Conservation (phyloP, 2,329 filamentous ascomycete species). For the Rutstroemia sp. region DNA sequence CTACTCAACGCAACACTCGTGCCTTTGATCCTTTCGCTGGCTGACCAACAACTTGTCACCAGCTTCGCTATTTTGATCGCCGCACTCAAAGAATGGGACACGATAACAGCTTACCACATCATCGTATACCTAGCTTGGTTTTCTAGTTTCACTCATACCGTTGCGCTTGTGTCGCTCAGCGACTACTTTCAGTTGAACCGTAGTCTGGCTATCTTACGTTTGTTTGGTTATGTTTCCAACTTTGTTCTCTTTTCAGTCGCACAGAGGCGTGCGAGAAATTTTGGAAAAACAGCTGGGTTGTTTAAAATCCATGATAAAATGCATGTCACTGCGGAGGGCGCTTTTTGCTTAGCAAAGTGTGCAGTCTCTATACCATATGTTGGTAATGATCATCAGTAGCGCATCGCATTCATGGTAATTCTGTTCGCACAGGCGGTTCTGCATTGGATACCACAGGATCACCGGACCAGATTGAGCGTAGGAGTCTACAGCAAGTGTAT, state of each 20-base stretch:
- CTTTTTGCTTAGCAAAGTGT: not conserved
- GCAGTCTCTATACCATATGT: not conserved
- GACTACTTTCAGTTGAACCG: not conserved
- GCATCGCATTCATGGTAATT: not conserved
- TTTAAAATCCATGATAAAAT: not conserved
- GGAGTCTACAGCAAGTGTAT: not conserved
- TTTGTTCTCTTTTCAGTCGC: not conserved
- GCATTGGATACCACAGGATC: not conserved
- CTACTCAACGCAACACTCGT: not conserved
- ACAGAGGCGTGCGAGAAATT: not conserved
- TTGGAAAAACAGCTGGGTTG: not conserved
- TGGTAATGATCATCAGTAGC: not conserved
- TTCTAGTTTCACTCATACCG: not conserved
- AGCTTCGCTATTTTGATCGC: not conserved
- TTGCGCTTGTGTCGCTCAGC: not conserved
- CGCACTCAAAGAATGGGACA: not conserved
- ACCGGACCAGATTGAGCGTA: not conserved
- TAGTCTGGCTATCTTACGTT: not conserved
- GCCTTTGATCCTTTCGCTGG: not conserved
- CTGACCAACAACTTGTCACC: slow-evolving; percentile 1
- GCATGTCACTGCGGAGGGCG: not conserved
- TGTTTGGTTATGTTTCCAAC: not conserved
- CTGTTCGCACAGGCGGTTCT: slow-evolving; percentile 1
- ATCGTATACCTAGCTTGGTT: slow-evolving; percentile 2
- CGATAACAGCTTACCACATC: not conserved